Evolutionary conservation across 1,284 basidiomycete genomes (phyloP), one percentile per base, ranked within the genome.

Genomic region (Tremellales sp.): DNA sequence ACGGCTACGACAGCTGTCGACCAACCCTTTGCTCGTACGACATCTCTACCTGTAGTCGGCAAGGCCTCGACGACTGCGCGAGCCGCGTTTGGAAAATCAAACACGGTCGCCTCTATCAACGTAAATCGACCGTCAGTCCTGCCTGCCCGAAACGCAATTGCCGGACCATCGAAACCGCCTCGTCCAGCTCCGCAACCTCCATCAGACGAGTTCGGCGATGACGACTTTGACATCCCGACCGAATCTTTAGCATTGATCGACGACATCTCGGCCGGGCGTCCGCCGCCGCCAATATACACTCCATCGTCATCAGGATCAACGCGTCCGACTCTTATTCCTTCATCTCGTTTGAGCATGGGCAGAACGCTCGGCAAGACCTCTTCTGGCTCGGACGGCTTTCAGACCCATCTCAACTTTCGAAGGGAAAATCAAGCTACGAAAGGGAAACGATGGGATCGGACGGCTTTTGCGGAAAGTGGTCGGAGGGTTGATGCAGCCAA

Each of bases 381-480:
- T 40, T 29, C 24, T 45, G 44, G 19, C 51, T 44, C 40, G 6
- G 47, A 45, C 35, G 43, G 45, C 3, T 60, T 54, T 13, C 72
- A 74, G 52, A 70, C 67, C 4, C 72, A 74, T 48, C 51, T 73
- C n/a, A 67, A 64, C 36, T 73, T 71, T 43, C 54, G 66, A 23
- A 54, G 56, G 24, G 64, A 68, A 23, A 63, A 61, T 15, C 64
- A 66, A 24, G 56, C 48, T 21, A 75, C 72, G 11, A 64, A 61
- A 46, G 73, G 73, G 7, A 93, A 91, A 74, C 76, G 79, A 45
- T 94, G 91, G 90, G 88, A 93, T 66, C 83, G 87, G 22, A 88
- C 89, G 0, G 82, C 77, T 12, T 92, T 87, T 64, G 83, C 88
- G 1, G 86, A 87, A 73, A 81, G 83, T 1, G 89, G 88, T 0